These are phyloP conservation scores for Isabelozyma rhagii DNA, from an alignment of 805 yeast genomes.

Conservation along the genomic window DNA sequence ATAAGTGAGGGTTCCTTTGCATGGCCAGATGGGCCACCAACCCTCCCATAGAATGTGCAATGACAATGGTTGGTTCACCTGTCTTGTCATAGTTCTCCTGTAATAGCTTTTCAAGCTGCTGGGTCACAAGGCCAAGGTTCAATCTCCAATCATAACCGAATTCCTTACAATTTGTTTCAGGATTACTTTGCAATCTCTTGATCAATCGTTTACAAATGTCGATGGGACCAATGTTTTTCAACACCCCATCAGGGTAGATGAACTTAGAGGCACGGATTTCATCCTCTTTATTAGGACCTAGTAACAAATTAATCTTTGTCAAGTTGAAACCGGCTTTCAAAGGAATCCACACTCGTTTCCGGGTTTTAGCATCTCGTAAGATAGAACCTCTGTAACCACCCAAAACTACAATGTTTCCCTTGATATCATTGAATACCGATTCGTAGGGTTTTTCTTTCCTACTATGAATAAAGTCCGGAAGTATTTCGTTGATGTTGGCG, in stretches of 20 bases:
- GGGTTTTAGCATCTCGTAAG: slow-evolving; percentile 61
- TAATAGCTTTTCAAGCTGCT: slow-evolving; percentile 50
- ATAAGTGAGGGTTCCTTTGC: slow-evolving; percentile 61
- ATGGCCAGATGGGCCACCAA: slow-evolving; percentile 76
- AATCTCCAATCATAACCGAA: slow-evolving; percentile 96
- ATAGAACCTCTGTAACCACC: slow-evolving; percentile 91
- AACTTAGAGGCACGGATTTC: slow-evolving; percentile 52
- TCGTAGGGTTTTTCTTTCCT: slow-evolving; percentile 28
- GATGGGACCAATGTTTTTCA: slow-evolving; percentile 83
- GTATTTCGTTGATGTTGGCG: slow-evolving; percentile 43
- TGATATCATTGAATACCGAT: slow-evolving; percentile 54
- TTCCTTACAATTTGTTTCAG: slow-evolving; percentile 59
- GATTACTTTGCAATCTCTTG: slow-evolving; percentile 49
- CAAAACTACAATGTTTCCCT: slow-evolving; percentile 75
- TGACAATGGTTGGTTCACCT: slow-evolving; percentile 61
- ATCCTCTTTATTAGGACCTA: slow-evolving; percentile 73
- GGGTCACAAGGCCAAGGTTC: slow-evolving; percentile 54
- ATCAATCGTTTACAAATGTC: slow-evolving; percentile 69
- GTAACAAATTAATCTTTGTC: slow-evolving; percentile 60
- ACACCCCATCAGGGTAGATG: slow-evolving; percentile 71
- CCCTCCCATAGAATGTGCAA: slow-evolving; percentile 97
- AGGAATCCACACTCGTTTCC: slow-evolving; percentile 81
- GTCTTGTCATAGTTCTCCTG: slow-evolving; percentile 42
- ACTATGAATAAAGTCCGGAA: slow-evolving; percentile 25
- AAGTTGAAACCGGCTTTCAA: slow-evolving; percentile 79